Percentiles rank a stretch among this genome's conserved stretches.
phyloP scores from a whole-genome alignment of 306 rosid species.

The Phaseolus lunatus region DNA sequence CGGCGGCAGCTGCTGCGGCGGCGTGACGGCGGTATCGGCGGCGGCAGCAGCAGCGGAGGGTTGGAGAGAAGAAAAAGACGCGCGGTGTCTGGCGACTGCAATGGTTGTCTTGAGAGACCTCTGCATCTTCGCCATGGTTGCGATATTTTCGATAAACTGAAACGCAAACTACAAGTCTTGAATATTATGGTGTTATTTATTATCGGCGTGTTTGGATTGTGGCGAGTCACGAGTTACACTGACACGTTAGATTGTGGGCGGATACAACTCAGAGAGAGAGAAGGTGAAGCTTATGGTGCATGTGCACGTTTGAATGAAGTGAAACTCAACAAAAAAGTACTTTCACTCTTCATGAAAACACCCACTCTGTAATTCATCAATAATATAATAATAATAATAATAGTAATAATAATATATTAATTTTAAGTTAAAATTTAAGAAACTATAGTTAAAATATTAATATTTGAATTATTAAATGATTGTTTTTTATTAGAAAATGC shows the following conservation, averaged over 20 bases:
- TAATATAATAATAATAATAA: too few relatives aligned
- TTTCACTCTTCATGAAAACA: too few relatives aligned
- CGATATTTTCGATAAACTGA: not conserved
- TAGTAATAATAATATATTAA: too few relatives aligned
- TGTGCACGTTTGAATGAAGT: not conserved
- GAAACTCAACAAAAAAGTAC: not conserved
- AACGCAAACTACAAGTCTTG: not conserved
- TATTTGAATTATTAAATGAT: too few relatives aligned
- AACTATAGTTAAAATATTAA: too few relatives aligned
- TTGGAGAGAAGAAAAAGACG: constrained; percentile 36
- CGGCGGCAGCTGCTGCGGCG: constrained; percentile 62
- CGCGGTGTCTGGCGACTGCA: constrained; percentile 31
- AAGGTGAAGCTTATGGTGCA: not conserved
- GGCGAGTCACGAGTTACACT: not conserved
- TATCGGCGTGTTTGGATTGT: not conserved
- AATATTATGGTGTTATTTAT: too few relatives aligned
- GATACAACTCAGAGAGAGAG: not conserved
- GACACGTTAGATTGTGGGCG: not conserved
- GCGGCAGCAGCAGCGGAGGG: constrained; percentile 42
- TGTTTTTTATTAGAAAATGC: too few relatives aligned
- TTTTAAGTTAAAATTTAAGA: too few relatives aligned
- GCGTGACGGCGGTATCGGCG: constrained; percentile 16
- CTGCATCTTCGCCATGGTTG: constrained; percentile 55
- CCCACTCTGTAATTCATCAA: too few relatives aligned
- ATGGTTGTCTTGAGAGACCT: constrained; percentile 60